Evolutionary conservation across 2,329 filamentous ascomycete genomes (phyloP).

Genomic region (Arthrobotrys sphaeroides): DNA sequence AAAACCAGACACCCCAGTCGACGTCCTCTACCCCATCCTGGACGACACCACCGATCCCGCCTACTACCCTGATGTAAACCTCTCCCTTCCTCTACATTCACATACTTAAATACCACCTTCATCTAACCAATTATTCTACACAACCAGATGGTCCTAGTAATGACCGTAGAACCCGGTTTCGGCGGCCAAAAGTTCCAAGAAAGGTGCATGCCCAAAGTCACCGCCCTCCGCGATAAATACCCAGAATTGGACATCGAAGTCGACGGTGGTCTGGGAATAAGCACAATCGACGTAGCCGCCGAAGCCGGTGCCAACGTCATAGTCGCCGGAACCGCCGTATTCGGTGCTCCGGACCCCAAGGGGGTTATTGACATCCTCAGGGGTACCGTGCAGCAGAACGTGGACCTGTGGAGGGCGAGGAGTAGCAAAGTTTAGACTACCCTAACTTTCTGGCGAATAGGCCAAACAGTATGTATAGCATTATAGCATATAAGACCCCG

Average conservation of each 20-base stretch:
- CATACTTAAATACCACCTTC: background rate
- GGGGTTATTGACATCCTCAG: conserved; percentile 86
- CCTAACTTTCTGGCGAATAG: no score
- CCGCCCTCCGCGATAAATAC: conserved; percentile 82
- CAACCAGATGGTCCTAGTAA: conserved; percentile 98
- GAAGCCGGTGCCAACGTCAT: conserved; percentile 98
- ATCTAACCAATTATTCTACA: no score
- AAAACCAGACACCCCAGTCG: conserved; percentile 89
- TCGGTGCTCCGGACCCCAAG: conserved; percentile 85
- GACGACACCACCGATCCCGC: conserved; percentile 73
- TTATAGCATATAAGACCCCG: conserved; percentile 21
- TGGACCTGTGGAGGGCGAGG: conserved; percentile 28
- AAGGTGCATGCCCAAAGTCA: conserved; percentile 91
- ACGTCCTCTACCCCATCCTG: conserved; percentile 88
- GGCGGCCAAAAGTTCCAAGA: conserved; percentile 99
- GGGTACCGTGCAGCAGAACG: conserved; percentile 74
- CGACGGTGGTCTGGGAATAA: conserved; percentile 86
- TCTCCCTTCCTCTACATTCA: background rate
- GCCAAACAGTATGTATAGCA: no score
- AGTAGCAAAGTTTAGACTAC: conserved; percentile 22
- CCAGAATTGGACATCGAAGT: conserved; percentile 97
- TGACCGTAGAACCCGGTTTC: conserved; percentile 98
- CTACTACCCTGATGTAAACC: conserved; percentile 39
- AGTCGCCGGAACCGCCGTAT: conserved; percentile 94
- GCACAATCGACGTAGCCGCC: conserved; percentile 91